Evolutionary conservation across 306 rosid genomes (phyloP).

Genomic region (Rosa lucieae): DNA sequence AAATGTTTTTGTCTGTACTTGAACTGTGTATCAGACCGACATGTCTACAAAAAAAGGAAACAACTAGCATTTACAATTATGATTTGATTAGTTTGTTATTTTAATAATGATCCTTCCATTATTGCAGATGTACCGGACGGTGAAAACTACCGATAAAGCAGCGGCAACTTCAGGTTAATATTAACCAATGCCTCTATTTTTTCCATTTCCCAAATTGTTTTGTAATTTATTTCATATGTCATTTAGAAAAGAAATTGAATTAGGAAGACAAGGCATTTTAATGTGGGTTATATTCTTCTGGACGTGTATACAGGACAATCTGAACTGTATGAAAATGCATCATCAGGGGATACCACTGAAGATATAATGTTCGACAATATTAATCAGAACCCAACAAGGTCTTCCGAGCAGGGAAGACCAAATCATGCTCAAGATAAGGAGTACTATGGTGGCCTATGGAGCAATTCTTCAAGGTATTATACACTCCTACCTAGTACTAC

Average conservation of each 20-base stretch:
- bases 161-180: constrained; percentile 82
- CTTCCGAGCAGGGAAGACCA: constrained; percentile 55
- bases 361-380: constrained; percentile 60
- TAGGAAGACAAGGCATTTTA: neutral
- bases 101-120: neutral
- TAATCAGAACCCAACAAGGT: constrained; percentile 51
- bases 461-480: constrained; percentile 83
- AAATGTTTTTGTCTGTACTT: constrained; percentile 52
- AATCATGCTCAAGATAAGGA: constrained; percentile 57
- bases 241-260: neutral
- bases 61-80: neutral
- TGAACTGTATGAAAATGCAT: constrained; percentile 77
- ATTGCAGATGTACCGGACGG: constrained; percentile 93
- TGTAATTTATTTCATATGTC: neutral
- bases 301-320: constrained; percentile 51
- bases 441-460: constrained; percentile 59
- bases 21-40: constrained; percentile 32
- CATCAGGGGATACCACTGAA: constrained; percentile 86
- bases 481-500: neutral
- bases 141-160: constrained; percentile 85
- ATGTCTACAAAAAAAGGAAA: constrained; percentile 24
- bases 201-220: neutral
- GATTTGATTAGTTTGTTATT: neutral
- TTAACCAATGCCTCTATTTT: neutral
- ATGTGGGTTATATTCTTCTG: neutral